Base-by-base conservation (phyloP, 352 stramenopile genomes). In the Phytopythium kandeliae region DNA sequence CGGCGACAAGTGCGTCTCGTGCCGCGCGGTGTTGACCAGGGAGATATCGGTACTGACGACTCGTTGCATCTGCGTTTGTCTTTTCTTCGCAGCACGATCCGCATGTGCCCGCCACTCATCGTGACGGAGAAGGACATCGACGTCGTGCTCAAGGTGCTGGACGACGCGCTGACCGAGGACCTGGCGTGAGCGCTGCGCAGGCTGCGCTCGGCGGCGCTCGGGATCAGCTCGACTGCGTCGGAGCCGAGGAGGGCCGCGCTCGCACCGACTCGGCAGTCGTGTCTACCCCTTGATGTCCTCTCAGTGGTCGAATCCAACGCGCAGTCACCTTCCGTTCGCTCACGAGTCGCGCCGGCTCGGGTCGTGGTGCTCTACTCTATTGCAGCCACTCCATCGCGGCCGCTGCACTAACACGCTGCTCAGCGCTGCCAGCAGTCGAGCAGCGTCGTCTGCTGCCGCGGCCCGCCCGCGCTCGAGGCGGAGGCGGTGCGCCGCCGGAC, bases 61-160 rank as follows among this genome's bases (percentile, higher is more conserved):
- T 36, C 51, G 51, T 43, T 1, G 19, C n/a, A n/a, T n/a, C n/a
- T 41, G 55, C 38, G 28, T 50, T 33, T 59, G 40, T 57, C 37
- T 50, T 60, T 2, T 47, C 4, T 4, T 31, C 60, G 10, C 42
- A 92, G 76, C 51, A 83, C 84, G 26, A 67, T 95, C 21, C 84
- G 85, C 45, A 63, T 95, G 56, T 94, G 79, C 51, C 85, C 85
- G 17, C 85, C 85, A 15, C 78, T 95, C 6, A 65, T 92, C 24
- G 79, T 95, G 43, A 83, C 68, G 28, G 74, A 93, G 58, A 69
- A 91, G 51, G 84, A 95, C 53, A 86, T 94, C 38, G 67, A 88
- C 53, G 56, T 74, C 26, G 66, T 89, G 54, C 51, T 95, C 46
- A 54, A 80, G 33, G 71, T 82, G 26, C 65, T 95, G 35, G 77